Conservation (phyloP, 2,329 filamentous ascomycete genomes). For the Colletotrichum cereale region DNA sequence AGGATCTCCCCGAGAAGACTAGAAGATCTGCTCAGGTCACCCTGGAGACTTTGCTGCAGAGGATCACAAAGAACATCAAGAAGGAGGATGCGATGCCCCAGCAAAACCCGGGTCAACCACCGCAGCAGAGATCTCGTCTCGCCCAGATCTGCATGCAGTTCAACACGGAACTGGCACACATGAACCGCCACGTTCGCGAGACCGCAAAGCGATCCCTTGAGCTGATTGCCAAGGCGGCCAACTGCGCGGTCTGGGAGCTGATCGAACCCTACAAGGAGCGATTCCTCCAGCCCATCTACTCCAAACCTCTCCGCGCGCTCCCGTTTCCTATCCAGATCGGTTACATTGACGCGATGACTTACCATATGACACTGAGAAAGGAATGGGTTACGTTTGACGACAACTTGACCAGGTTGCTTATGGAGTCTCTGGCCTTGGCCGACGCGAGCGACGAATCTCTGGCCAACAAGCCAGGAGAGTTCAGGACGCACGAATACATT, state of each 20-base stretch:
- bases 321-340: constrained; percentile 97
- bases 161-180: constrained; percentile 90
- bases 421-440: constrained; percentile 93
- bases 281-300: constrained; percentile 91
- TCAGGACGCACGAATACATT: constrained; percentile 95
- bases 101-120: constrained; percentile 51
- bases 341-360: constrained; percentile 97
- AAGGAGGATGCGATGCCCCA: constrained; percentile 77
- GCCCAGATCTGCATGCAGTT: constrained; percentile 86
- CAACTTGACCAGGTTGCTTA: constrained; percentile 86
- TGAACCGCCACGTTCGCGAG: constrained; percentile 94
- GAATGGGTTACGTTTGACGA: constrained; percentile 95
- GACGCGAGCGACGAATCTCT: constrained; percentile 95
- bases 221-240: constrained; percentile 82
- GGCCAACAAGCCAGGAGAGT: constrained; percentile 92
- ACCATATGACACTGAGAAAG: constrained; percentile 89
- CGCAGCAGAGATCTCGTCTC: constrained; percentile 69
- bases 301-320: constrained; percentile 91
- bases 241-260: constrained; percentile 86
- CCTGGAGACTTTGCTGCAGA: constrained; percentile 81
- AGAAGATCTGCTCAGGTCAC: constrained; percentile 86
- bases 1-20: constrained; percentile 92
- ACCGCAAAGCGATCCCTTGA: constrained; percentile 86
- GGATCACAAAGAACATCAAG: constrained; percentile 82
- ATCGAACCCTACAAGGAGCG: constrained; percentile 91